Evolutionary conservation across 768 basidiomycete species (phyloP).

Genomic region (Amanita subjunquillea): DNA sequence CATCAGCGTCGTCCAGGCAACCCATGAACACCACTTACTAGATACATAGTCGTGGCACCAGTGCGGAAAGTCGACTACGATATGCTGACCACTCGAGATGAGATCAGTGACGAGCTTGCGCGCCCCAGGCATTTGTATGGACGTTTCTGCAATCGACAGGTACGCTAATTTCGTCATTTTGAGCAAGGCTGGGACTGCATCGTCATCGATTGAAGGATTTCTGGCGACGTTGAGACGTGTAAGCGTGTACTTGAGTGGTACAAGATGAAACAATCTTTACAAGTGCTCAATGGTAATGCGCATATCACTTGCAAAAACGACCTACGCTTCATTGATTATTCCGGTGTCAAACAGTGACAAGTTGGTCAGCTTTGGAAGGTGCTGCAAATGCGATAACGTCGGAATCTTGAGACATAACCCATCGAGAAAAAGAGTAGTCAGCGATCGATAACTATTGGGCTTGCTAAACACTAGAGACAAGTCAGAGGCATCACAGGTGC

Average conservation of each 20-base stretch:
- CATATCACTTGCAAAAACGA: neutral
- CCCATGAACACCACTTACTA: constrained; percentile 21
- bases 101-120: constrained; percentile 23
- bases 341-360: constrained; percentile 27
- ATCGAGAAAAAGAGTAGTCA: constrained; percentile 40
- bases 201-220: constrained; percentile 46
- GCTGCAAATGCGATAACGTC: constrained; percentile 41
- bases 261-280: constrained; percentile 44
- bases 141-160: constrained; percentile 44
- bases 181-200: constrained; percentile 43
- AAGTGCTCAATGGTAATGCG: constrained; percentile 2
- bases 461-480: constrained; percentile 33
- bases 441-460: constrained; percentile 38
- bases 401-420: constrained; percentile 33
- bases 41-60: constrained; percentile 44
- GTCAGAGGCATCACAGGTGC: constrained; percentile 5
- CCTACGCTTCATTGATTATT: constrained; percentile 43
- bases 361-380: constrained; percentile 37
- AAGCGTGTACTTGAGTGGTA: constrained; percentile 44
- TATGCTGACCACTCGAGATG: neutral
- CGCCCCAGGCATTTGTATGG: constrained; percentile 47
- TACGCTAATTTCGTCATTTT: constrained; percentile 35
- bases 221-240: constrained; percentile 37
- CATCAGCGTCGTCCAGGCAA: neutral
- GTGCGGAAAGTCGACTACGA: constrained; percentile 37